Evolutionary conservation across 345 rosid genomes (phyloP).

Genomic region (Eucalyptus virginea): DNA sequence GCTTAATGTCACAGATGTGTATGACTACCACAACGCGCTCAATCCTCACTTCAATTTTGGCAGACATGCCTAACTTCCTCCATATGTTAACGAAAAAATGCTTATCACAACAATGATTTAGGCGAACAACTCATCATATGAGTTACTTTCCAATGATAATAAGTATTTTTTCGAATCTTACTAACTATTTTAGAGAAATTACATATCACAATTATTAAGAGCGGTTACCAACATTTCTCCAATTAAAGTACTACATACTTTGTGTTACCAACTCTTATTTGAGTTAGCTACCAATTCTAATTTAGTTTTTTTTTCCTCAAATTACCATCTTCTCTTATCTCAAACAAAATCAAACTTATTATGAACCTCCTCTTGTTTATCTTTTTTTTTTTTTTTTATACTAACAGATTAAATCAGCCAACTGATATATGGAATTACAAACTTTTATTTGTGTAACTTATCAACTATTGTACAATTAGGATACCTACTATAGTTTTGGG

Average conservation of each 20-base stretch:
- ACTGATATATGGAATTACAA: not conserved
- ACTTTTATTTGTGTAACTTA: not conserved
- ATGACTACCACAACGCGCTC: too few relatives aligned
- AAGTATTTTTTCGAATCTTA: too few relatives aligned
- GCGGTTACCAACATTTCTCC: not conserved
- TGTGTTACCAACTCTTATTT: not conserved
- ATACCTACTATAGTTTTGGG: not conserved
- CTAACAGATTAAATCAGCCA: not conserved
- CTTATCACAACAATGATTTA: too few relatives aligned
- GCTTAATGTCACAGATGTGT: too few relatives aligned
- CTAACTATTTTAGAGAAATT: not conserved
- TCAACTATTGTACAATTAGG: not conserved
- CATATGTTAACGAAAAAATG: too few relatives aligned
- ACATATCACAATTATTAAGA: not conserved
- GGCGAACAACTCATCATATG: too few relatives aligned
- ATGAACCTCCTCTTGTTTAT: not conserved
- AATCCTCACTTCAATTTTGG: too few relatives aligned
- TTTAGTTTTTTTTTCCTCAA: not conserved
- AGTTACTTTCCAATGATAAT: too few relatives aligned
- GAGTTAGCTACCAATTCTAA: too few relatives aligned
- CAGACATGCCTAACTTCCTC: too few relatives aligned
- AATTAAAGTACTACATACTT: not conserved
- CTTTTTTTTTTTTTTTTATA: not conserved
- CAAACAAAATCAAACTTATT: not conserved
- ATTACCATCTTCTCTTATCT: not conserved